Conservation (phyloP, 164 flowering plant genomes). For the Paratinospora sagittata region DNA sequence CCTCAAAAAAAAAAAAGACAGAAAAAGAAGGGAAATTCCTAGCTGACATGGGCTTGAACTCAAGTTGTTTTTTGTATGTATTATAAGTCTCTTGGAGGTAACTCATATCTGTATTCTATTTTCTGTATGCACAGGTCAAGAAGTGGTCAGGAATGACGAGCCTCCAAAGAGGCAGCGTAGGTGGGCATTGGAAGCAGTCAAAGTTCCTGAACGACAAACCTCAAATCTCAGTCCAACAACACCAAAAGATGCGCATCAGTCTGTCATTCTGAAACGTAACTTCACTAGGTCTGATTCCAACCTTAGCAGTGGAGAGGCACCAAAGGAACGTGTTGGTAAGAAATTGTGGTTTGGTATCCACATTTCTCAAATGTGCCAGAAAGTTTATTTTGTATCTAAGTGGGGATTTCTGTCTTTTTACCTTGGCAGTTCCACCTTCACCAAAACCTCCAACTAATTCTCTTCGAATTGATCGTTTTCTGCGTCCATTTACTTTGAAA, state of each 20-base stretch:
- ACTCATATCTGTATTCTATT: background rate
- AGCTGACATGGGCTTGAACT: no score
- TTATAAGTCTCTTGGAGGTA: no score
- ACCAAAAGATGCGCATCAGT: slow-evolving; percentile 33
- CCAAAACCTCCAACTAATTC: slow-evolving; percentile 65
- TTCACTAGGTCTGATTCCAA: slow-evolving; percentile 52
- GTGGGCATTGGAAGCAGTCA: slow-evolving; percentile 58
- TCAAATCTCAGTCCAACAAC: slow-evolving; percentile 32
- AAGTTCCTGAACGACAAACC: slow-evolving; percentile 41
- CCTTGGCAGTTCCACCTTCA: slow-evolving; percentile 78
- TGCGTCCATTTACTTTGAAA: slow-evolving; percentile 94
- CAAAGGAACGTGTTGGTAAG: slow-evolving; percentile 87
- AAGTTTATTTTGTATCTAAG: background rate
- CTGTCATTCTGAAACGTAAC: slow-evolving; percentile 30
- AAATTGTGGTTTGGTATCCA: slow-evolving; percentile 3
- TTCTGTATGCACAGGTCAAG: slow-evolving; percentile 40
- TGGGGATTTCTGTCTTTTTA: background rate
- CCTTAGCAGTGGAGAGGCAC: slow-evolving; percentile 40
- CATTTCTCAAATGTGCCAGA: background rate
- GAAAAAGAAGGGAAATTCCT: no score
- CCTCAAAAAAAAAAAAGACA: no score
- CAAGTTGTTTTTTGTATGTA: no score
- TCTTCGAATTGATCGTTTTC: slow-evolving; percentile 76
- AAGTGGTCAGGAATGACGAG: slow-evolving; percentile 41
- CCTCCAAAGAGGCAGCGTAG: slow-evolving; percentile 66